A percentile compares a stretch with the other conserved stretches of the same genome.
phyloP scores from a whole-genome alignment of 257 asterid species.

The Solanum corneliomulleri region DNA sequence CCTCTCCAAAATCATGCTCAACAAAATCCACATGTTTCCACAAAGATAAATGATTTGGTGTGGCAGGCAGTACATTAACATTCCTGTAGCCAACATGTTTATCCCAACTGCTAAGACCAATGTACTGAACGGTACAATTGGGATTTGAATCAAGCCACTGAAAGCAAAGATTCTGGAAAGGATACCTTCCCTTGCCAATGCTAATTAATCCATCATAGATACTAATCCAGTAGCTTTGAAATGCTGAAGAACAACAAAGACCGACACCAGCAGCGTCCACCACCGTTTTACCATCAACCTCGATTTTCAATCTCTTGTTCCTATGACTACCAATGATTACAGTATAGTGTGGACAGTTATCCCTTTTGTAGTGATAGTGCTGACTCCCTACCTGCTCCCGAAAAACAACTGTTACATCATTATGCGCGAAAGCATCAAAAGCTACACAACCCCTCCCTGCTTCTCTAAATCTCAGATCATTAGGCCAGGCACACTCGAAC shows the following conservation, averaged over 20 bases:
- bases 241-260: slow-evolving; percentile 73
- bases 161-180: slow-evolving; percentile 88
- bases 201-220: slow-evolving; percentile 87
- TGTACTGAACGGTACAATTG: slow-evolving; percentile 69
- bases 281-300: slow-evolving; percentile 76
- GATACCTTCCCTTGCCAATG: slow-evolving; percentile 92
- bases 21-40: slow-evolving; percentile 82
- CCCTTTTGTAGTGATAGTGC: slow-evolving; percentile 93
- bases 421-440: slow-evolving; percentile 94
- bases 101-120: slow-evolving; percentile 98
- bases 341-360: slow-evolving; percentile 85
- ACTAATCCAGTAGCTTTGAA: slow-evolving; percentile 96
- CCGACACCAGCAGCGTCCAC: slow-evolving; percentile 75
- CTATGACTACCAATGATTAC: slow-evolving; percentile 96
- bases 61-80: slow-evolving; percentile 69
- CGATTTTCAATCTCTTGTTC: slow-evolving; percentile 70
- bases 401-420: slow-evolving; percentile 87
- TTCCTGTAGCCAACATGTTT: slow-evolving; percentile 91
- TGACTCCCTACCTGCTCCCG: slow-evolving; percentile 92
- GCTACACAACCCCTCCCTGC: slow-evolving; percentile 98
- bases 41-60: slow-evolving; percentile 68
- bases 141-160: slow-evolving; percentile 96
- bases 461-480: slow-evolving; percentile 72
- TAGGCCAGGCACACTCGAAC: slow-evolving; percentile 90
- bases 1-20: slow-evolving; percentile 25